Conservation (phyloP, 495 filamentous ascomycete genomes). For the Sporormia fimetaria region DNA sequence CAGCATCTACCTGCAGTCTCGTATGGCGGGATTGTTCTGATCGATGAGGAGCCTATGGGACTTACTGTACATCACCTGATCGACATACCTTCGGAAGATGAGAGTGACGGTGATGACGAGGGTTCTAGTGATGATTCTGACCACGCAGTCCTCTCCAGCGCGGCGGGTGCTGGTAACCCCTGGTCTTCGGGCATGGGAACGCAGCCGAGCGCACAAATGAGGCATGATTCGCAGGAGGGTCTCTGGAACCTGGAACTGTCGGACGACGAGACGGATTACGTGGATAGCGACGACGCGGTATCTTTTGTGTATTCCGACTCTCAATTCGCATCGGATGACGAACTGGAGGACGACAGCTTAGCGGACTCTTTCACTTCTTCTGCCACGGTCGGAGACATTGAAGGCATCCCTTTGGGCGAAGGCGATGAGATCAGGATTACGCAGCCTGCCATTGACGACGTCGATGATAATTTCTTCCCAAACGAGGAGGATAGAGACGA, state of each 20-base stretch:
- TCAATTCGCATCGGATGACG: constrained; percentile 38
- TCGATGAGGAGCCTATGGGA: constrained; percentile 73
- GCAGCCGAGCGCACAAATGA: constrained; percentile 19
- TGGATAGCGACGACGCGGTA: constrained; percentile 22
- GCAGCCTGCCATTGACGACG: constrained; percentile 79
- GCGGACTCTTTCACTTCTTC: constrained; percentile 11
- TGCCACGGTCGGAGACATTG: constrained; percentile 52
- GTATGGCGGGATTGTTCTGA: constrained; percentile 73
- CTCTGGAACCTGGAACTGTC: constrained; percentile 26
- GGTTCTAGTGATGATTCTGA: constrained; percentile 7
- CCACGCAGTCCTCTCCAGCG: constrained; percentile 20
- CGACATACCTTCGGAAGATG: constrained; percentile 57
- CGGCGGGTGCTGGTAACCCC: constrained; percentile 8
- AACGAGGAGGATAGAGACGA: constrained; percentile 51
- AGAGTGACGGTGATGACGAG: constrained; percentile 19
- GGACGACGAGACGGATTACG: constrained; percentile 23
- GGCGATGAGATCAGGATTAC: constrained; percentile 64
- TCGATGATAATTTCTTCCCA: constrained; percentile 67
- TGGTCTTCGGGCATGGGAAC: constrained; percentile 24
- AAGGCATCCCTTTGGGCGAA: constrained; percentile 65
- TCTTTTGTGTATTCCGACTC: constrained; percentile 30
- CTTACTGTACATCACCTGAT: constrained; percentile 96
- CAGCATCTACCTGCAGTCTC: constrained; percentile 81
- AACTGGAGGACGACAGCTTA: constrained; percentile 10
- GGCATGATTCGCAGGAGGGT: constrained; percentile 1